A percentile compares a stretch with the other conserved stretches of the same genome.
Conservation (phyloP, 202 grass and related monocot genomes). For the Zizania palustris region DNA sequence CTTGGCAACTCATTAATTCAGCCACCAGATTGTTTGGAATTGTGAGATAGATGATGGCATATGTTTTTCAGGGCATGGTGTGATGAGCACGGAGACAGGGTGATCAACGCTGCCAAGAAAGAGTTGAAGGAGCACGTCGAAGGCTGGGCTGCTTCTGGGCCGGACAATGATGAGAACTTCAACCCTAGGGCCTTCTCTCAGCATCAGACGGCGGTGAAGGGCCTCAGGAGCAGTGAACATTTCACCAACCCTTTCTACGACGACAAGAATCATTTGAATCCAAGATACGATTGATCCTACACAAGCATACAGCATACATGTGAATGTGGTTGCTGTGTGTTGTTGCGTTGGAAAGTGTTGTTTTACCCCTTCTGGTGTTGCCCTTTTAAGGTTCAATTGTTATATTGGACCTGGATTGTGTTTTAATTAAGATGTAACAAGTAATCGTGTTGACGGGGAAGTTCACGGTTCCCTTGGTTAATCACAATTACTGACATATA, state of each 20-base stretch:
- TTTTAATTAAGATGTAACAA: constrained; percentile 27
- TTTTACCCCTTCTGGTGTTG: constrained; percentile 25
- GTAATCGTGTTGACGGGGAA: constrained; percentile 1
- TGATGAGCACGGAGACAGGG: constrained; percentile 62
- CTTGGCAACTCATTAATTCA: too few species aligned
- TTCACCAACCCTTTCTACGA: constrained; percentile 54
- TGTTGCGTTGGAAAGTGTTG: neutral
- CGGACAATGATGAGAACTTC: constrained; percentile 60
- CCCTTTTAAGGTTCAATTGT: constrained; percentile 51
- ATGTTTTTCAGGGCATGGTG: constrained; percentile 67
- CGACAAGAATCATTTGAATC: constrained; percentile 48
- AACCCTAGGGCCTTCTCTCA: constrained; percentile 62
- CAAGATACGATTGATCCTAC: constrained; percentile 37
- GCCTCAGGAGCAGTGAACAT: constrained; percentile 37
- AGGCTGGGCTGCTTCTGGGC: constrained; percentile 64
- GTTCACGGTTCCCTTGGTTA: neutral
- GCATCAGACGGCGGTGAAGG: constrained; percentile 10
- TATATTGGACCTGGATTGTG: constrained; percentile 42
- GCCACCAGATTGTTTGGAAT: neutral
- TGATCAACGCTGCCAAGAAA: constrained; percentile 69
- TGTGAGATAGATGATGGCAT: neutral
- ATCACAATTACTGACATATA: neutral
- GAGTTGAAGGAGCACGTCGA: constrained; percentile 74
- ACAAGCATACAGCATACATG: neutral
- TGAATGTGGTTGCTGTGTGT: neutral